Evolutionary conservation across 345 rosid genomes (phyloP), one percentile per base, ranked within the genome.

Genomic region (Cardiospermum halicacabum): DNA sequence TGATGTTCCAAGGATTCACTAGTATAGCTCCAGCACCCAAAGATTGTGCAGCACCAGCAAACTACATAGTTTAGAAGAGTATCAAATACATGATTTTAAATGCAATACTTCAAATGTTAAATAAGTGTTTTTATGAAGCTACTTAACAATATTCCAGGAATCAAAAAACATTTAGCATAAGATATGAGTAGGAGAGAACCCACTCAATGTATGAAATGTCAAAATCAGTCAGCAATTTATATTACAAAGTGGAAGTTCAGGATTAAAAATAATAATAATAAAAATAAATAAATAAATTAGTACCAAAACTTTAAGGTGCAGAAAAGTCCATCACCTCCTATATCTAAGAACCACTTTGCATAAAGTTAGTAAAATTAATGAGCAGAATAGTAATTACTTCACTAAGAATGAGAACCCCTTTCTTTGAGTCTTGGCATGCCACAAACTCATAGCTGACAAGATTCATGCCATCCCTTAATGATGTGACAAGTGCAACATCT

Each of bases 41-140:
- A 62, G 98, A 91, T 75, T 95, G 99, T 68, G 99, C 99, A 50
- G 99, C 99, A 59, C 99, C 99, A 47, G 99, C 98, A 82, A 91
- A 95, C 99, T 95, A 72, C 57, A 75, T 45, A 60, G 48, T 61
- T 65, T 56, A 64, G 60, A 63, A 7, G 36, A 22, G 27, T 43
- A 53, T 51, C 53, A 42, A 54, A 22, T 51, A 36, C 11, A 30
- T 56, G 43, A 58, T 10, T 32, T 16, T 31, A 22, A 63, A 50
- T n/a, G n/a, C n/a, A n/a, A n/a, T n/a, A n/a, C n/a, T n/a, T n/a
- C n/a, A n/a, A n/a, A n/a, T n/a, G n/a, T n/a, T n/a, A 21, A 22
- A 63, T 36, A 50, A 24, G 18, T 34, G 49, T 24, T 9, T 32
- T 32, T 51, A 25, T 16, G 67, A 53, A 64, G 34, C 54, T 53